These are phyloP conservation scores for Dipteronia dyeriana DNA, from an alignment of 345 rosid genomes.

Conservation along the genomic window DNA sequence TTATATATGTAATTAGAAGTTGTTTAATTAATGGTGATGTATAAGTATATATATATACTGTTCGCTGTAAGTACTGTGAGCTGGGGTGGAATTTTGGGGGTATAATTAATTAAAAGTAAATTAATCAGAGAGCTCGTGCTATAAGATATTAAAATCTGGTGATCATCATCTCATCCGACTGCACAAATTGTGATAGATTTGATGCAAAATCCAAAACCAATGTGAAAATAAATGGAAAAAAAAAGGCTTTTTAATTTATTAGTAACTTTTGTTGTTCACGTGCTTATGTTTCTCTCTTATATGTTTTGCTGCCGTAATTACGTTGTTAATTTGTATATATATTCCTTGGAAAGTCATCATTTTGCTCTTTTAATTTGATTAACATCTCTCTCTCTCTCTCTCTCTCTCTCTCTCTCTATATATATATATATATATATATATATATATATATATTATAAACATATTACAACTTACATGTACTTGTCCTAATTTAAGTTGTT, in stretches of 20 bases:
- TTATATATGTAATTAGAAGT: background rate
- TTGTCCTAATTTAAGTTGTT: too few relatives aligned
- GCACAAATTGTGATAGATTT: slow-evolving; percentile 42
- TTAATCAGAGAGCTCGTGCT: slow-evolving; percentile 32
- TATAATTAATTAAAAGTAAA: slow-evolving; percentile 14
- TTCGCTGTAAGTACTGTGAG: slow-evolving; percentile 26
- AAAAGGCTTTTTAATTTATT: background rate
- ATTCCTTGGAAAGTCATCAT: slow-evolving; percentile 18
- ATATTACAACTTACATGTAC: too few relatives aligned
- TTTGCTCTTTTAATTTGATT: background rate
- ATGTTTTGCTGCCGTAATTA: background rate
- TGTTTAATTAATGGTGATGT: slow-evolving; percentile 19
- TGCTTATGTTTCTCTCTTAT: slow-evolving; percentile 1
- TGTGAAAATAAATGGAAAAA: background rate
- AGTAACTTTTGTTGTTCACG: slow-evolving; percentile 12
- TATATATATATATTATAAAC: too few relatives aligned
- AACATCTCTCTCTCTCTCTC: background rate
- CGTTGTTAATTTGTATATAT: slow-evolving; percentile 15
- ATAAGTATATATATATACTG: background rate
- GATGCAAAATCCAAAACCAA: slow-evolving; percentile 23
- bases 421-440: too few relatives aligned
- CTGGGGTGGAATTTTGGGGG: background rate
- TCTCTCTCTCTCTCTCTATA: background rate
- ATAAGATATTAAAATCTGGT: slow-evolving; percentile 32
- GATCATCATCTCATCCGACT: slow-evolving; percentile 18